Base-by-base conservation (phyloP, 805 yeast species). In the Lipomyces japonicus region DNA sequence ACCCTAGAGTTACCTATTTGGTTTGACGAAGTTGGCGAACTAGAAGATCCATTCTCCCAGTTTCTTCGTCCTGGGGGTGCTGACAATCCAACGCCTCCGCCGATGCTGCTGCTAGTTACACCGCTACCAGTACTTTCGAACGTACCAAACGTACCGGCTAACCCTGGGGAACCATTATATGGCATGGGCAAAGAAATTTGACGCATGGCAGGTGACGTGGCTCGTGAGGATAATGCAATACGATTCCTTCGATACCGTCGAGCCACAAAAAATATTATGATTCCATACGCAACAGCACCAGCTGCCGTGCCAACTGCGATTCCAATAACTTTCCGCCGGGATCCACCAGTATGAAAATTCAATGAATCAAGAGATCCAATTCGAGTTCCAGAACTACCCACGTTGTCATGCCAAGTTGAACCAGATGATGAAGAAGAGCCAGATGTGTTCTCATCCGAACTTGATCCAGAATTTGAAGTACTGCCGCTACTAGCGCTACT, bases 261-360 rank as follows among this genome's bases (percentile, higher is more conserved):
- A 63, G 78, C 76, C 56, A 78, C 70, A 35, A 81, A 62, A 48
- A 80, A 71, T 73, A 88, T 75, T 19, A 78, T 68, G 0, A 79
- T 72, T 62, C 86, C 77, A 65, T 86, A 85, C 7, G 78, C 70
- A 5, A 77, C 71, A 40, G 86, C 82, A 47, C 96, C 97, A 12
- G 78, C 80, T 26, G 86, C 81, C 4, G 95, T 81, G 41, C 97
- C 96, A 36, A 87, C 75, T 12, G 91, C 82, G 46, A 89, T 78
- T 32, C 95, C 96, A 23, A 85, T 82, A 22, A 86, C 75, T 54
- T 75, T 75, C 40, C 71, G 10, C 19, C 19, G 10, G 7, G 37
- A 6, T n/a, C 7, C 21, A 6, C 6, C 65, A 34, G 65, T 62
- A 18, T 62, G 61, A 5, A 57, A 42, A 21, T 26, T 32, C 9